Evolutionary conservation across 805 yeast species (phyloP).

Genomic region (Metschnikowia dekortorum): DNA sequence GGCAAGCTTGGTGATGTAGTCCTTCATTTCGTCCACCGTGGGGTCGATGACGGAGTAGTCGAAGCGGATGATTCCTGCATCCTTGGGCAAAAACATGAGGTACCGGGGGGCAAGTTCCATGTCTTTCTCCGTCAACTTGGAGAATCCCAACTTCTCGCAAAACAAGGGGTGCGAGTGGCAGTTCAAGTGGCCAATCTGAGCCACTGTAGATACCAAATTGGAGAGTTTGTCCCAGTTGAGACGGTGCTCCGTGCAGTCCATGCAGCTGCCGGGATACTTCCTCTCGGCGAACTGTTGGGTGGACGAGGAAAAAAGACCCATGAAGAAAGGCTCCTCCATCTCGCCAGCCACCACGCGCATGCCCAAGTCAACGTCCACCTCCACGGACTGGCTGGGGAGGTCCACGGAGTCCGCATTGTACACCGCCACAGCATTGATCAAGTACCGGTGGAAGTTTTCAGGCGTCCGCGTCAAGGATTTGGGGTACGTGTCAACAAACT

Average conservation of each 20-base stretch:
- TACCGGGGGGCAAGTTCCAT: slow-evolving; percentile 33
- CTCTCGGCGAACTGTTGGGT: slow-evolving; percentile 37
- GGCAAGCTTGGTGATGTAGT: slow-evolving; percentile 45
- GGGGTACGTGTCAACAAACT: slow-evolving; percentile 44
- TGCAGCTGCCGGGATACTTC: slow-evolving; percentile 39
- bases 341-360: slow-evolving; percentile 50
- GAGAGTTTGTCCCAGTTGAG: slow-evolving; percentile 57
- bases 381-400: slow-evolving; percentile 38
- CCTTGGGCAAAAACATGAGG: slow-evolving; percentile 51
- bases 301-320: slow-evolving; percentile 64
- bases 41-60: slow-evolving; percentile 34
- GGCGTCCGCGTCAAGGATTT: slow-evolving; percentile 40
- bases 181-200: slow-evolving; percentile 53
- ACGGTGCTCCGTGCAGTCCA: slow-evolving; percentile 48
- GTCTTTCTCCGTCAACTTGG: slow-evolving; percentile 21
- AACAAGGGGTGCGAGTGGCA: slow-evolving; percentile 49
- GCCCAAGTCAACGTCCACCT: slow-evolving; percentile 39
- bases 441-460: slow-evolving; percentile 48
- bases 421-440: slow-evolving; percentile 51
- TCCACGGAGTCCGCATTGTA: slow-evolving; percentile 35
- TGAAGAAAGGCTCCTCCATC: slow-evolving; percentile 43
- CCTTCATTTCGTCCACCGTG: slow-evolving; percentile 27
- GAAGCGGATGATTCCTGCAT: slow-evolving; percentile 44
- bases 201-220: slow-evolving; percentile 38
- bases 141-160: slow-evolving; percentile 50